These are phyloP conservation scores for Neoarthrinium moseri DNA, from an alignment of 2,329 filamentous ascomycete genomes.

Conservation along the genomic window DNA sequence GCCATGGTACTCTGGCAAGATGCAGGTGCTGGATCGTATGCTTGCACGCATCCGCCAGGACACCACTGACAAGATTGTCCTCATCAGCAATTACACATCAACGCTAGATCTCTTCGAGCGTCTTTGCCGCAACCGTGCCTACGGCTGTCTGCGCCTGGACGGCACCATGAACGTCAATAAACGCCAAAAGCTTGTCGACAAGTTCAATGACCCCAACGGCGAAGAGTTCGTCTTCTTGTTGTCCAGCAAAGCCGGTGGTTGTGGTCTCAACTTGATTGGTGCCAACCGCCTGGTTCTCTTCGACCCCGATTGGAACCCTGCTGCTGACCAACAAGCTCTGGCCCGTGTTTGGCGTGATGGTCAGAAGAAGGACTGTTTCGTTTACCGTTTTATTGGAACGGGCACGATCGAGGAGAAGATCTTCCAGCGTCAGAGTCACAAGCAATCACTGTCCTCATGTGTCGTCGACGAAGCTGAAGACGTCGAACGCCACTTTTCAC, in stretches of 20 bases:
- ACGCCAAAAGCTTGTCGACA: slow-evolving; percentile 94
- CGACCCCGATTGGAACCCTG: slow-evolving; percentile 97
- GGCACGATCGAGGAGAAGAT: slow-evolving; percentile 99
- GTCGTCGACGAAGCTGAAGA: slow-evolving; percentile 97
- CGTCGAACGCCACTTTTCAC: slow-evolving; percentile 92
- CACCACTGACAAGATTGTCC: slow-evolving; percentile 97
- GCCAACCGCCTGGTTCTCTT: slow-evolving; percentile 85
- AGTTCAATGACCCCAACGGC: slow-evolving; percentile 91
- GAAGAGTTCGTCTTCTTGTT: slow-evolving; percentile 93
- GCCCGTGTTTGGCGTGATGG: slow-evolving; percentile 98
- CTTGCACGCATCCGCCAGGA: slow-evolving; percentile 91
- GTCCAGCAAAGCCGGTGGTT: slow-evolving; percentile 94
- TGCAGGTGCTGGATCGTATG: slow-evolving; percentile 98
- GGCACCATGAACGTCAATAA: slow-evolving; percentile 98
- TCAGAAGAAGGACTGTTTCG: slow-evolving; percentile 98
- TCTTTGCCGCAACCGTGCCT: slow-evolving; percentile 79
- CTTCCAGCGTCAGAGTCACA: slow-evolving; percentile 97
- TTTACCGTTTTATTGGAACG: slow-evolving; percentile 98
- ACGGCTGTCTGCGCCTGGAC: slow-evolving; percentile 86
- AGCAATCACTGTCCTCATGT: slow-evolving; percentile 92
- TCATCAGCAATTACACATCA: slow-evolving; percentile 98
- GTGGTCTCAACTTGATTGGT: slow-evolving; percentile 80
- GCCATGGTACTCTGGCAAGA: slow-evolving; percentile 96
- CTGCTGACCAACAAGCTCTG: slow-evolving; percentile 93
- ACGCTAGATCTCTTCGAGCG: slow-evolving; percentile 93